Base-by-base conservation (phyloP, 2,329 filamentous ascomycete genomes). In the Fusarium lyarnte region DNA sequence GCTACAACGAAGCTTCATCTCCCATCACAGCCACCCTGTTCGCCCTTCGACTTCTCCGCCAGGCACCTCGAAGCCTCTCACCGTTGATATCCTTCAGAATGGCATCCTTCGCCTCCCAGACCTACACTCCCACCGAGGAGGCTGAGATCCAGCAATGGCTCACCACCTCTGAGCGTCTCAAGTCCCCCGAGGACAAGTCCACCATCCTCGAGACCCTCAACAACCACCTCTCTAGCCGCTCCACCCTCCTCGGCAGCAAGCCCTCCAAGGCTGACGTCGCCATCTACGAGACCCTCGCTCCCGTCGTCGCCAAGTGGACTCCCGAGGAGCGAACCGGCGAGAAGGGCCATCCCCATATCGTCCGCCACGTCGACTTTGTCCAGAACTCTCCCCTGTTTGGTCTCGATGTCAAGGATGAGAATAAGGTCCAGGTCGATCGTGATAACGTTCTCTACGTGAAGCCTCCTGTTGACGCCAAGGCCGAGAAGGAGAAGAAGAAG, bases 401-500 rank as follows among this genome's bases (percentile, higher is more conserved):
- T 23, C 86, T 97, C 67, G 88, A 89, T 69, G 84, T 97, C 73
- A 85, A 87, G 69, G 89, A 92, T 19, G 87, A 84, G 58, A 90
- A 96, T 79, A 97, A 96, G 87, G 84, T 98, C 78, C 84, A 85
- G 74, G 89, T 98, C 75, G 91, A 98, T 81, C 85, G 90, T 55
- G 91, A 94, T 77, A 92, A 95, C 76, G 89, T 98, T 66, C 88
- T 94, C 72, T 95, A 94, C 81, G 92, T 95, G 77, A 95, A 96
- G 85, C 95, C 95, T 76, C 93, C 93, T 25, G 90, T 95, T 70
- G 94, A 97, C 75, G 90, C 93, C 77, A 97, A 97, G 87, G 94
- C 94, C 63, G 95, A 98, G 87, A 98, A 98, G 87, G 95, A 98
- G 88, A 98, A 97, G 92, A 97, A 97, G 87, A 94, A 97, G 85